phyloP scores from a whole-genome alignment of 2,329 filamentous ascomycete species.

The Sclerotinia borealis region DNA sequence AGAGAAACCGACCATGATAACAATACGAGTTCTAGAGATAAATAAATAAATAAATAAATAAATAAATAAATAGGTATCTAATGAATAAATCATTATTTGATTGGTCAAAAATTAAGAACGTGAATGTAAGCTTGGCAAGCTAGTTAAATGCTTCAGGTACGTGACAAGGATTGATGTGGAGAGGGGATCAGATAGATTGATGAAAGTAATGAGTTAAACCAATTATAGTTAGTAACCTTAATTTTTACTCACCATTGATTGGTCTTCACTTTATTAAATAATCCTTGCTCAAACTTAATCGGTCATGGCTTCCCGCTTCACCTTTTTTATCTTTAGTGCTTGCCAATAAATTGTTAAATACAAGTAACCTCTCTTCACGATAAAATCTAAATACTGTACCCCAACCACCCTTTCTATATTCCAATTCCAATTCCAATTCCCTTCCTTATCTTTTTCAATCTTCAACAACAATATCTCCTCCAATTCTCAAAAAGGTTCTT shows the following conservation, averaged over 20 bases:
- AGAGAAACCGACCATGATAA: too few relatives aligned
- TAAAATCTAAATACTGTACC: neutral
- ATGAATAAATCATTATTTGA: too few relatives aligned
- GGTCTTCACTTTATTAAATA: too few relatives aligned
- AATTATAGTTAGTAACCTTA: neutral
- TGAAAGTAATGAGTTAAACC: neutral
- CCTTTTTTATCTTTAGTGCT: neutral
- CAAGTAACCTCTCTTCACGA: neutral
- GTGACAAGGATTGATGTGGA: neutral
- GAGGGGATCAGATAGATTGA: neutral
- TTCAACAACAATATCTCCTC: neutral
- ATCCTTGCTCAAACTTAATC: neutral
- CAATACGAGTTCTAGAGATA: too few relatives aligned
- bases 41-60: too few relatives aligned
- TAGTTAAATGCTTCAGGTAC: neutral
- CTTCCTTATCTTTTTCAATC: neutral
- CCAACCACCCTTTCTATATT: neutral
- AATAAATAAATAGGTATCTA: too few relatives aligned
- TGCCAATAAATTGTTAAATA: neutral
- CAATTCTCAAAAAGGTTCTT: neutral
- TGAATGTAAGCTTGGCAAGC: neutral
- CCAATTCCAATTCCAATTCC: neutral
- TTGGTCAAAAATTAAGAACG: too few relatives aligned
- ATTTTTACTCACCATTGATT: neutral
- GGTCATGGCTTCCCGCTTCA: neutral